A percentile compares a stretch with the other conserved stretches of the same genome.
These are phyloP conservation scores for Fistulifera solaris DNA, from an alignment of 108 stramenopile genomes.

Conservation along the genomic window DNA sequence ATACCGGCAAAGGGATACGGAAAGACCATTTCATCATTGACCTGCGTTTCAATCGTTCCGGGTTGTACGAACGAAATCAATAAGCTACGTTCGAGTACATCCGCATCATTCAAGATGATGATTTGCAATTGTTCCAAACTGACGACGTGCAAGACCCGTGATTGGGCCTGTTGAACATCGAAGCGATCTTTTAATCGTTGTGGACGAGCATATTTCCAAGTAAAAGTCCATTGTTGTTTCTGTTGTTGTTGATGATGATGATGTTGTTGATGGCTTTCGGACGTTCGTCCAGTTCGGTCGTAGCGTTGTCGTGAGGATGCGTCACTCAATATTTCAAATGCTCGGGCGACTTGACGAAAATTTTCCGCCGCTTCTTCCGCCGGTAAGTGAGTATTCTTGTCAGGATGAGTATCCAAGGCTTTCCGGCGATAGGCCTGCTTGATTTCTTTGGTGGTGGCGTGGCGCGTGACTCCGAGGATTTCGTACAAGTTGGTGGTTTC, in stretches of 20 bases:
- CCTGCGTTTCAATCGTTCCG: conserved; percentile 24
- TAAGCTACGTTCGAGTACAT: conserved; percentile 37
- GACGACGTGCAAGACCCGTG: conserved; percentile 51
- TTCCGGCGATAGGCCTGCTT: conserved; percentile 84
- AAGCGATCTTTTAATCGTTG: conserved; percentile 36
- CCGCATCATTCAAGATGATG: conserved; percentile 39
- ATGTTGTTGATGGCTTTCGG: not conserved
- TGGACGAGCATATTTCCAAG: conserved; percentile 11
- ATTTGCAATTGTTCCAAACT: conserved; percentile 50
- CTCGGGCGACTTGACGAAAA: conserved; percentile 55
- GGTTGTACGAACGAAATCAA: conserved; percentile 43
- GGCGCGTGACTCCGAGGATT: conserved; percentile 64
- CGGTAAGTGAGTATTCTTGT: conserved; percentile 55
- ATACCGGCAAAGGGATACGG: conserved; percentile 61
- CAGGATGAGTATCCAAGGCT: conserved; percentile 69
- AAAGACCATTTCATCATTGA: conserved; percentile 53
- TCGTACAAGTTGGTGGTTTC: conserved; percentile 44
- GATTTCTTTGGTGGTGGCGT: conserved; percentile 59
- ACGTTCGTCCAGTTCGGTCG: conserved; percentile 36
- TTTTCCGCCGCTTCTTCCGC: conserved; percentile 42
- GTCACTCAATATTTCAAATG: conserved; percentile 55
- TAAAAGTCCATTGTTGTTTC: conserved; percentile 10
- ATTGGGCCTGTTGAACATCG: conserved; percentile 43
- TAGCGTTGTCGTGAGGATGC: conserved; percentile 22
- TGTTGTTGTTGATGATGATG: conserved; percentile 9